phyloP scores from a whole-genome alignment of 1,284 basidiomycete genomes.

The Peniophora sp. region DNA sequence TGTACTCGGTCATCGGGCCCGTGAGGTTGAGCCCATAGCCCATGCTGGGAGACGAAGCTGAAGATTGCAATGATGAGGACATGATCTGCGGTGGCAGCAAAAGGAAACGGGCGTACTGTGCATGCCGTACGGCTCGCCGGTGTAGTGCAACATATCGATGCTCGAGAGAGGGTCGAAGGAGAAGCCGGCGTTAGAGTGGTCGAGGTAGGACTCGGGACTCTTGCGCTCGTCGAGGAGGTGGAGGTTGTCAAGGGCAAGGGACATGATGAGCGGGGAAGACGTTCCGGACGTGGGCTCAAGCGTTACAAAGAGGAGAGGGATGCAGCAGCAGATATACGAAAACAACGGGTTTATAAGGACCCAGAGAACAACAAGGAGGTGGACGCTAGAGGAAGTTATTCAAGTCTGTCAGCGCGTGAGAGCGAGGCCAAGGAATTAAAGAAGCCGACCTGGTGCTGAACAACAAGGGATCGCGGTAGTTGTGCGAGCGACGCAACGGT shows the following conservation, averaged over 20 bases:
- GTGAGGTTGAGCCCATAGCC: conserved; percentile 55
- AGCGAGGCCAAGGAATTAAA: background rate
- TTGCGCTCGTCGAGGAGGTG: conserved; percentile 6
- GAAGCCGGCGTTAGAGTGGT: conserved; percentile 37
- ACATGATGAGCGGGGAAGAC: conserved; percentile 25
- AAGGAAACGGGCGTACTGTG: conserved; percentile 9
- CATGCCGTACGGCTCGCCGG: conserved; percentile 35
- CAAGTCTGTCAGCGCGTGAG: background rate
- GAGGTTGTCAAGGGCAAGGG: conserved; percentile 37
- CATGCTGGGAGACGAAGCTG: conserved; percentile 45
- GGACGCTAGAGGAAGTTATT: background rate
- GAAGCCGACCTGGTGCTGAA: background rate
- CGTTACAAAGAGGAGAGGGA: background rate
- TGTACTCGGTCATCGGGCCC: conserved; percentile 54
- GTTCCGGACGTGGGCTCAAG: conserved; percentile 16
- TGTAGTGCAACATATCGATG: conserved; percentile 41
- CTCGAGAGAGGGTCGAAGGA: conserved; percentile 52
- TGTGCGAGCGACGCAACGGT: background rate
- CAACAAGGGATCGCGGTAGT: background rate
- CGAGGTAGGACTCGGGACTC: conserved; percentile 39
- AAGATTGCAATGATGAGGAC: conserved; percentile 11
- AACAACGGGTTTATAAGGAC: background rate
- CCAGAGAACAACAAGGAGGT: background rate
- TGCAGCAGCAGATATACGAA: background rate
- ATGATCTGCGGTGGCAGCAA: conserved; percentile 2